A percentile compares a stretch with the other conserved stretches of the same genome.
These are phyloP conservation scores for Oenanthe sinensis DNA, from an alignment of 129 eudicot species.

Conservation along the genomic window DNA sequence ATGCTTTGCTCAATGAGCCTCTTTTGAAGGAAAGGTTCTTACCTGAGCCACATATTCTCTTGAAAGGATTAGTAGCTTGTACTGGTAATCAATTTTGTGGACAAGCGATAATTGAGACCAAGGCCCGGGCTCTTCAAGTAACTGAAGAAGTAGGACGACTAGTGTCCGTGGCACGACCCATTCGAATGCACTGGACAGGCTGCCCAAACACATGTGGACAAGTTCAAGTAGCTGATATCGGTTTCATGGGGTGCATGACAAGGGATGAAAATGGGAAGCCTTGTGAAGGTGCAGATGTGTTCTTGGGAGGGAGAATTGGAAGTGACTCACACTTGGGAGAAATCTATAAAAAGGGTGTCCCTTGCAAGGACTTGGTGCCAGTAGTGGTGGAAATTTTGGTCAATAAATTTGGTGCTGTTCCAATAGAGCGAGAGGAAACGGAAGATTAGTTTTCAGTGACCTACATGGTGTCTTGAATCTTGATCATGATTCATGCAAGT, in stretches of 20 bases:
- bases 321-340: conserved; percentile 91
- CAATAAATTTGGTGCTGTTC: conserved; percentile 68
- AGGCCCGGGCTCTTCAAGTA: conserved; percentile 75
- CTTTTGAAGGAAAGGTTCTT: conserved; percentile 56
- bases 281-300: conserved; percentile 86
- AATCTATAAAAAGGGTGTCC: conserved; percentile 73
- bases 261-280: conserved; percentile 63
- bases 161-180: conserved; percentile 56
- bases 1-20: conserved; percentile 67
- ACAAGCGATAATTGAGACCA: conserved; percentile 90
- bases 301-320: conserved; percentile 84
- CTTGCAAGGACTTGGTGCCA: conserved; percentile 80
- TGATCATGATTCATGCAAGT: neutral
- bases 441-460: conserved; percentile 30
- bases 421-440: conserved; percentile 59
- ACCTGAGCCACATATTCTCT: conserved; percentile 69
- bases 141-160: conserved; percentile 67
- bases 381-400: conserved; percentile 75
- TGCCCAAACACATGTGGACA: conserved; percentile 95
- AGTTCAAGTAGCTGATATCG: conserved; percentile 97
- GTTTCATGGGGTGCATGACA: conserved; percentile 98
- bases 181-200: conserved; percentile 99
- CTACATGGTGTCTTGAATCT: neutral
- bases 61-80: conserved; percentile 93
- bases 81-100: conserved; percentile 98